Percentiles rank a stretch among this genome's conserved stretches.
Conservation (phyloP, 345 rosid species). For the Noccaea bulbosa region DNA sequence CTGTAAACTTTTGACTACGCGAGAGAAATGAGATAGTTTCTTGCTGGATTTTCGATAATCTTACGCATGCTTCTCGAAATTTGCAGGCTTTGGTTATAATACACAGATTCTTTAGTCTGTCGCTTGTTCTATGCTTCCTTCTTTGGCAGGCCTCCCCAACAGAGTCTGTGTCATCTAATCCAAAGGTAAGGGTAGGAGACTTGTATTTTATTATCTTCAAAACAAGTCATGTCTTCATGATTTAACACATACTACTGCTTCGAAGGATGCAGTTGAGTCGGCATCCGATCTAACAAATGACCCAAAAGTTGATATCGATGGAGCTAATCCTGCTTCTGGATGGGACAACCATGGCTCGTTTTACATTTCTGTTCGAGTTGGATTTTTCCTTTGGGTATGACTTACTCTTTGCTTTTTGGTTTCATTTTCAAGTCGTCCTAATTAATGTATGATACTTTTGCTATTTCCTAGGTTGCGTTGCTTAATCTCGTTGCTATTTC, state of each 20-base stretch:
- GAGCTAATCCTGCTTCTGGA: constrained; percentile 45
- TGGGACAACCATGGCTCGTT: constrained; percentile 71
- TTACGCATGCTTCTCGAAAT: constrained; percentile 55
- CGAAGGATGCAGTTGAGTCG: constrained; percentile 52
- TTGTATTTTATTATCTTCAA: neutral
- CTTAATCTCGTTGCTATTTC: constrained; percentile 92
- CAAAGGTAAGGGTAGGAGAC: constrained; percentile 52
- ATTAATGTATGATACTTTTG: neutral
- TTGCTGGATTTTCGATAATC: neutral
- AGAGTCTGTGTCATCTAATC: constrained; percentile 46
- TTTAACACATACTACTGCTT: constrained; percentile 36
- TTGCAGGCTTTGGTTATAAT: constrained; percentile 90
- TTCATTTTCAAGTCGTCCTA: neutral
- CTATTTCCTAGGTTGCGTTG: constrained; percentile 66
- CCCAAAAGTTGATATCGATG: constrained; percentile 36
- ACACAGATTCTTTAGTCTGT: constrained; percentile 91
- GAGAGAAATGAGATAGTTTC: neutral
- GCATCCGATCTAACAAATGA: constrained; percentile 49
- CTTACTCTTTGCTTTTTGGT: constrained; percentile 15
- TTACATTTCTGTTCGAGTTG: constrained; percentile 79
- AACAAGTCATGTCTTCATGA: constrained; percentile 2
- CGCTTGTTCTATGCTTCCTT: constrained; percentile 72
- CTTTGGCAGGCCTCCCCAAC: constrained; percentile 73
- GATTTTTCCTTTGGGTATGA: constrained; percentile 86
- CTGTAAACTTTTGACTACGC: neutral